These are phyloP conservation scores for Zygosaccharomyces pseudobailii DNA, from an alignment of 1,139 yeast species.

Conservation along the genomic window DNA sequence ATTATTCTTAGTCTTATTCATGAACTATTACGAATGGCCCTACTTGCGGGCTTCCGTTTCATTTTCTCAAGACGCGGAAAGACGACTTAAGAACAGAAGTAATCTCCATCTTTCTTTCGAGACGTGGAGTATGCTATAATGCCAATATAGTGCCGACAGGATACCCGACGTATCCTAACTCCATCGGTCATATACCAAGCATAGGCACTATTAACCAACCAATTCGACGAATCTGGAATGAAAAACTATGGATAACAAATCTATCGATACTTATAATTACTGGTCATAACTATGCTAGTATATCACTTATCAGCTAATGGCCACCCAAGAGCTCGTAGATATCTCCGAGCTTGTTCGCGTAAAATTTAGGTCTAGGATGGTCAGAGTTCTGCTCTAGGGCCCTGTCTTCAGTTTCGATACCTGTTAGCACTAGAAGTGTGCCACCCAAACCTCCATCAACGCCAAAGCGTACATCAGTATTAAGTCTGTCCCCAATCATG, in stretches of 20 bases:
- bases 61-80: background rate
- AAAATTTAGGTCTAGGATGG: constrained; percentile 57
- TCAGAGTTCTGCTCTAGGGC: constrained; percentile 43
- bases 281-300: background rate
- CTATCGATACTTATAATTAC: constrained; percentile 1
- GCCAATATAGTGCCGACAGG: too few relatives aligned
- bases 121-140: too few relatives aligned
- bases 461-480: constrained; percentile 94
- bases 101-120: too few relatives aligned
- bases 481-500: constrained; percentile 94
- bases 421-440: constrained; percentile 82
- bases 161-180: too few relatives aligned
- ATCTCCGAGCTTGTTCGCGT: constrained; percentile 71
- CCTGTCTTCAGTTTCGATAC: constrained; percentile 72
- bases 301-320: background rate
- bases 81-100: too few relatives aligned
- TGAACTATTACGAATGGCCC: background rate
- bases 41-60: background rate
- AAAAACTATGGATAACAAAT: background rate
- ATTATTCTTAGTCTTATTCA: constrained; percentile 5
- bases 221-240: too few relatives aligned
- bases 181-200: too few relatives aligned
- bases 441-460: constrained; percentile 73
- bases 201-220: too few relatives aligned
- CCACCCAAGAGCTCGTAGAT: constrained; percentile 48